Evolutionary conservation across 106 monocot genomes (phyloP).

Genomic region (Dendrobium nobile): DNA sequence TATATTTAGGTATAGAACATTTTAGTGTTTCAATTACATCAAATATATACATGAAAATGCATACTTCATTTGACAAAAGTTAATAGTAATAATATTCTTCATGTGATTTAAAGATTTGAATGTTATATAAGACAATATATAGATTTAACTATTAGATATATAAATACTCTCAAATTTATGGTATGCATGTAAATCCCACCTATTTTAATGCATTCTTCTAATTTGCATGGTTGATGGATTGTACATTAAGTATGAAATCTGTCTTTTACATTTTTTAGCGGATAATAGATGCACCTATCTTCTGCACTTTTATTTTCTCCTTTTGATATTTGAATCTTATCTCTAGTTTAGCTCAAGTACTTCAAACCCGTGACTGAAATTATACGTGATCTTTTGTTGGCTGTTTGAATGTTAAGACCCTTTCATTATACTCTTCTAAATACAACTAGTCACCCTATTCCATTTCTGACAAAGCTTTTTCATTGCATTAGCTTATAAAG

Average conservation of each 20-base stretch:
- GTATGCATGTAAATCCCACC: too few relatives aligned
- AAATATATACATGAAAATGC: too few relatives aligned
- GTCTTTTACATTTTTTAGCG: not conserved
- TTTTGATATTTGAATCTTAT: not conserved
- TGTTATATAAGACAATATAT: too few relatives aligned
- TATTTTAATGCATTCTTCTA: not conserved
- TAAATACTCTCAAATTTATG: too few relatives aligned
- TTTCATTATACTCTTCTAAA: not conserved
- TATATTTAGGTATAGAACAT: too few relatives aligned
- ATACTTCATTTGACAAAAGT: too few relatives aligned
- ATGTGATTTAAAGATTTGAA: too few relatives aligned
- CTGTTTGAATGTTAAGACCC: not conserved
- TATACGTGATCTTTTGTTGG: not conserved
- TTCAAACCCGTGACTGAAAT: not conserved
- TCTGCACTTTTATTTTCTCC: not conserved
- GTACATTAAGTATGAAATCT: conserved; percentile 1
- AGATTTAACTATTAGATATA: too few relatives aligned
- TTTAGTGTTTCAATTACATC: too few relatives aligned
- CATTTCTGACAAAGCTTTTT: not conserved
- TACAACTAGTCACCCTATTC: not conserved
- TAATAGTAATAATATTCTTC: too few relatives aligned
- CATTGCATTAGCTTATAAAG: not conserved
- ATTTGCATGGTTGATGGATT: not conserved
- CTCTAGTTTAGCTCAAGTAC: not conserved
- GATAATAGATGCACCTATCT: not conserved